Conservation (phyloP, 1,284 basidiomycete species). For the Mycena sp. region DNA sequence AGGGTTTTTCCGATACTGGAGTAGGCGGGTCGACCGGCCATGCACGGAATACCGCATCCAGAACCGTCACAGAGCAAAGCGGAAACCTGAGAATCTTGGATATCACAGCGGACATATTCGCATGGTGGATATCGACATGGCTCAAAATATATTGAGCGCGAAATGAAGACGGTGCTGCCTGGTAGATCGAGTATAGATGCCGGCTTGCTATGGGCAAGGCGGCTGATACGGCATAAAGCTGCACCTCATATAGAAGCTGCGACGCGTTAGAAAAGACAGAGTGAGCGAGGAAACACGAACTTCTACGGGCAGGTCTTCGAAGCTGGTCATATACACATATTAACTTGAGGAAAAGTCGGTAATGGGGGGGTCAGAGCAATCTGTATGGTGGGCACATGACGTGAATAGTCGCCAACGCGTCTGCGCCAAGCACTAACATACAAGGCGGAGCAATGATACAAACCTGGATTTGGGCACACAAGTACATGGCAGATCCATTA, state of each 20-base stretch:
- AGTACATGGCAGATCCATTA: too few species aligned
- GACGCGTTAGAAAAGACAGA: background rate
- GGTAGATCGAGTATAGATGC: constrained; percentile 61
- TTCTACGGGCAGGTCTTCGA: constrained; percentile 56
- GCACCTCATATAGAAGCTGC: constrained; percentile 80
- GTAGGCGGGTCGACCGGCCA: constrained; percentile 7
- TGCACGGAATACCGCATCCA: constrained; percentile 55
- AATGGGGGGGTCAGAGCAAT: too few species aligned
- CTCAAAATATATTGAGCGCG: constrained; percentile 68
- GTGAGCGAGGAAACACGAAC: constrained; percentile 39
- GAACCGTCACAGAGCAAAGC: constrained; percentile 64
- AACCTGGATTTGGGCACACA: too few species aligned
- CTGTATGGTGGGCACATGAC: too few species aligned
- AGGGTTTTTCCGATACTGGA: background rate
- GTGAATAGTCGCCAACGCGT: too few species aligned
- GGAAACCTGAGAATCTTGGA: constrained; percentile 70
- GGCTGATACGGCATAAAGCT: constrained; percentile 70
- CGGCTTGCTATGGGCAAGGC: constrained; percentile 65
- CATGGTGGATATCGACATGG: constrained; percentile 35
- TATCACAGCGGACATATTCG: constrained; percentile 44
- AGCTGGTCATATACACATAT: constrained; percentile 30
- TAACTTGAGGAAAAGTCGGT: too few species aligned
- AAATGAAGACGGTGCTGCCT: constrained; percentile 58
- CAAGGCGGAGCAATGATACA: too few species aligned
- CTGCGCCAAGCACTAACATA: too few species aligned